Evolutionary conservation across 2,329 filamentous ascomycete genomes (phyloP), one percentile per base, ranked within the genome.

Genomic region (Penicillium hordei): DNA sequence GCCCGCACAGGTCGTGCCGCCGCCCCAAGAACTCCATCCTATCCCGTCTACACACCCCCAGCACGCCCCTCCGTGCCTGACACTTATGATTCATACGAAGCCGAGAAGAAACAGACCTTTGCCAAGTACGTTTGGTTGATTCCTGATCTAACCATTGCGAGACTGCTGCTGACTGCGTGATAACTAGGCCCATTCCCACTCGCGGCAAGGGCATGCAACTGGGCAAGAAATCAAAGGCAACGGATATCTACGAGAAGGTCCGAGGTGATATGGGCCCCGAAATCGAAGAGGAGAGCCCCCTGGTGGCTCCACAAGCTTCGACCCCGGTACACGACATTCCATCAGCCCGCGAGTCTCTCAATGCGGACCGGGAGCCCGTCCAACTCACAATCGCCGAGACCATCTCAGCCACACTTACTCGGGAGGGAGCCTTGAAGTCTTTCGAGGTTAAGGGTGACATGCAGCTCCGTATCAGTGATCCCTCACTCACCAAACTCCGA

Each of bases 151-250:
- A 21, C 27, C 29, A 13, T 17, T 31, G 29, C 8, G 29, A 15
- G 46, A 46, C 59, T 21, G 39, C 58, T 63, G 48, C 57, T 64
- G 43, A 65, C 48, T 85, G 17, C 6, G 13, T 48, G 81, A 70
- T 79, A 83, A 50, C 73, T 85, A 70, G 85, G 60, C 73, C 78
- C 19, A 57, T 79, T 31, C 72, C 90, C 50, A 85, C 88, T 59
- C 91, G 95, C 78, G 92, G 91, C 69, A 99, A 99, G 82, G 94
- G 94, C 66, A 99, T 99, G 95, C 93, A 97, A 77, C 82, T 99
- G 57, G 94, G 94, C 77, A 97, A 97, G 82, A 99, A 99, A 81
- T 96, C 91, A 60, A 97, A 97, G 82, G 93, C 91, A 23, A 96
- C 90, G 31, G 93, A 96, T 75, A 96, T 97, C 83, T 97, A 96